A percentile compares a stretch with the other conserved stretches of the same genome.
phyloP scores from a whole-genome alignment of 2,329 filamentous ascomycete species.

The Lomentospora prolificans region DNA sequence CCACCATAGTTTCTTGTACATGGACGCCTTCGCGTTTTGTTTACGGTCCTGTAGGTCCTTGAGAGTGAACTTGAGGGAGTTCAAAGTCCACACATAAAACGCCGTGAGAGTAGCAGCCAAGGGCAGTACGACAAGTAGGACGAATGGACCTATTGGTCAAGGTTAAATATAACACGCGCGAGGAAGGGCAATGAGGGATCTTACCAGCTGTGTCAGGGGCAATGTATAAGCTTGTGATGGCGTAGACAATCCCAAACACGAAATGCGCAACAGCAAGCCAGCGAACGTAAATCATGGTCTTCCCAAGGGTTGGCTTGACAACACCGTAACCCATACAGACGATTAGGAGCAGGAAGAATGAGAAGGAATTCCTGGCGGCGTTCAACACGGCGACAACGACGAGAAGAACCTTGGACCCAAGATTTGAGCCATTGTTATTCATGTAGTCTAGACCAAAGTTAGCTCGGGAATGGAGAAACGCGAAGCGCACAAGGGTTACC shows the following conservation, averaged over 20 bases:
- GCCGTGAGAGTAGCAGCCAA: slow-evolving; percentile 85
- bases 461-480: background rate
- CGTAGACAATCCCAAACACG: slow-evolving; percentile 87
- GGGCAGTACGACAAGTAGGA: slow-evolving; percentile 87
- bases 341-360: slow-evolving; percentile 93
- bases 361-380: slow-evolving; percentile 91
- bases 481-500: background rate
- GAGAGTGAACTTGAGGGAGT: slow-evolving; percentile 87
- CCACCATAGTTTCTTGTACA: slow-evolving; percentile 99
- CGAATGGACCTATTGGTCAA: slow-evolving; percentile 56
- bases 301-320: slow-evolving; percentile 84
- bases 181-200: slow-evolving; percentile 13
- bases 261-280: slow-evolving; percentile 89
- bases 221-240: slow-evolving; percentile 78
- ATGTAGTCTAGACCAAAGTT: slow-evolving; percentile 58
- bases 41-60: slow-evolving; percentile 93
- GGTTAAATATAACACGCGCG: slow-evolving; percentile 8
- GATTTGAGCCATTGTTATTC: slow-evolving; percentile 78
- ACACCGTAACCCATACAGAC: slow-evolving; percentile 99
- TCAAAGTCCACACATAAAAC: slow-evolving; percentile 98
- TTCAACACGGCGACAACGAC: slow-evolving; percentile 89
- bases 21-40: slow-evolving; percentile 82
- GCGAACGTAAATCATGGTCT: slow-evolving; percentile 89
- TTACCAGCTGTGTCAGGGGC: slow-evolving; percentile 73
- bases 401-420: slow-evolving; percentile 75